phyloP scores from a whole-genome alignment of 192 early-diverging fungal genomes.

The Pilobolus umbonatus region DNA sequence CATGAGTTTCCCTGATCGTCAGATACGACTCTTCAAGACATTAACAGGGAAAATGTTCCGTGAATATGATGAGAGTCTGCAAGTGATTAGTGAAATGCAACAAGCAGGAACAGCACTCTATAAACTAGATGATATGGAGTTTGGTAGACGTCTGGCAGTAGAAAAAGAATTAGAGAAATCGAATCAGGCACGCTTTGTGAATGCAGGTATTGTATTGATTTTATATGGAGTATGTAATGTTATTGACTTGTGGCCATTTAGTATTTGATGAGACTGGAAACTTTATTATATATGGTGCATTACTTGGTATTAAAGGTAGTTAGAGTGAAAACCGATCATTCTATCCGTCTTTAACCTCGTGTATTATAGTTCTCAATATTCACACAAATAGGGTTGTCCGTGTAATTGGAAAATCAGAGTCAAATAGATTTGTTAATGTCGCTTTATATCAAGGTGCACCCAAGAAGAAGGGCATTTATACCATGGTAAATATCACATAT shows the following conservation, averaged over 20 bases:
- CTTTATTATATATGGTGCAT: constrained; percentile 88
- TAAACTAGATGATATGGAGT: constrained; percentile 96
- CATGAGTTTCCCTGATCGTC: constrained; percentile 75
- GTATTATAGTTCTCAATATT: constrained; percentile 66
- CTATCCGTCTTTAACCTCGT: background rate
- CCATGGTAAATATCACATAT: constrained; percentile 53
- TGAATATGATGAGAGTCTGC: constrained; percentile 88
- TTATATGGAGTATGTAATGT: background rate
- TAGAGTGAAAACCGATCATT: background rate
- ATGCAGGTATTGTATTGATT: constrained; percentile 52
- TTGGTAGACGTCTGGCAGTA: constrained; percentile 85
- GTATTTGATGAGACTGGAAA: constrained; percentile 90
- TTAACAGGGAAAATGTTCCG: constrained; percentile 79
- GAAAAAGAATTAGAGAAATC: constrained; percentile 85
- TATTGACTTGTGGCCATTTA: background rate
- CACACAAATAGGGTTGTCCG: constrained; percentile 77
- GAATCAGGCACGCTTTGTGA: constrained; percentile 55
- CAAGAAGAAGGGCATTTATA: constrained; percentile 69
- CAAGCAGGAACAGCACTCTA: constrained; percentile 71
- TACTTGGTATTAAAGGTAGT: constrained; percentile 88
- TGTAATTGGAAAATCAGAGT: constrained; percentile 88
- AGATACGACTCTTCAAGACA: constrained; percentile 82
- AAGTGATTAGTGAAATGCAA: constrained; percentile 83
- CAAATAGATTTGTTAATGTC: constrained; percentile 85
- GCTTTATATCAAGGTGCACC: constrained; percentile 89